phyloP scores from a whole-genome alignment of 352 stramenopile species.

The Aphanomyces euteiches region DNA sequence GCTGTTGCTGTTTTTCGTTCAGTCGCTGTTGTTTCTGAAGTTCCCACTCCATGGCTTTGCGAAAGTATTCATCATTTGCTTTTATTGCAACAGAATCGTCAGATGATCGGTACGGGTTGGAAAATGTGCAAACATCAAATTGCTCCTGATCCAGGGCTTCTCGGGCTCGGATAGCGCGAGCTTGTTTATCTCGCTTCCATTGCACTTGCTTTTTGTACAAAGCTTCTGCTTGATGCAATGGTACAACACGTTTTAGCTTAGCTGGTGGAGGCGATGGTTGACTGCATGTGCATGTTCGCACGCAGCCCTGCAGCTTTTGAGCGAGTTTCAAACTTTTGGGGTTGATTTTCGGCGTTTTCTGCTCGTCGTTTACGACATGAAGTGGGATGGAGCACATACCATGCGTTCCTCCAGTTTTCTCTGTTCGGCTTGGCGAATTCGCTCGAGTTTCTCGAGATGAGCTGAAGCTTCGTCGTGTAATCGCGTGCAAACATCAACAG shows the following conservation, averaged over 20 bases:
- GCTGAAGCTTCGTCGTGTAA: constrained; percentile 40
- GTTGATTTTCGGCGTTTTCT: constrained; percentile 52
- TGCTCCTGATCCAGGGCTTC: constrained; percentile 39
- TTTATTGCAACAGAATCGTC: neutral
- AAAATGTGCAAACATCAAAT: constrained; percentile 49
- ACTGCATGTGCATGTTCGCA: no score
- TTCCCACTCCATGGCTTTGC: constrained; percentile 26
- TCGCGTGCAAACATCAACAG: constrained; percentile 29
- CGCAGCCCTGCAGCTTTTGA: neutral
- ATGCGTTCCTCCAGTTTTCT: constrained; percentile 30
- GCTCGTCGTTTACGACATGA: neutral
- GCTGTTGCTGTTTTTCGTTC: constrained; percentile 9
- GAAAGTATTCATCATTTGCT: constrained; percentile 17
- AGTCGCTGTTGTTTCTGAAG: neutral
- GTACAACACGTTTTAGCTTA: neutral
- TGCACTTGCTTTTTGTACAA: constrained; percentile 60
- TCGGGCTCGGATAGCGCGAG: constrained; percentile 36
- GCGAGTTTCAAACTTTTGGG: constrained; percentile 46
- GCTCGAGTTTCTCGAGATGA: constrained; percentile 46
- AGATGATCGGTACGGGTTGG: constrained; percentile 50
- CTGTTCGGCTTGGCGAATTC: constrained; percentile 38
- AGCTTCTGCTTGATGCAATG: constrained; percentile 34
- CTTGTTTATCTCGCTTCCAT: constrained; percentile 56
- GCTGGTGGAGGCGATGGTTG: neutral
- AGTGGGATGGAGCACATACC: no score